phyloP scores from a whole-genome alignment of 2,329 filamentous ascomycete species.

The Stagonosporopsis chrysanthemi region DNA sequence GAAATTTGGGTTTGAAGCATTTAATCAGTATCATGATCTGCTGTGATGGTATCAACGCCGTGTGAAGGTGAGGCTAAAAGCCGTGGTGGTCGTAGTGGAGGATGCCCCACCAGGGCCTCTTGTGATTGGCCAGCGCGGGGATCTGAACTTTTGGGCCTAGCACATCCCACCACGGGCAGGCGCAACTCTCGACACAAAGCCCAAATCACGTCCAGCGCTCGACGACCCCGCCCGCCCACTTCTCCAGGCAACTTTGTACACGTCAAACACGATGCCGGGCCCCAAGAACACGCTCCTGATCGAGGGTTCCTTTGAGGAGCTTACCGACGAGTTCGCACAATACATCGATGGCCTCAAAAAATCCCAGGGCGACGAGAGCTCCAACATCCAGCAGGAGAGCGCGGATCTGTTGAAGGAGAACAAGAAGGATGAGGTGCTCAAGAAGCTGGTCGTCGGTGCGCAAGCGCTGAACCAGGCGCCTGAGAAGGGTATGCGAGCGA shows the following conservation, averaged over 20 bases:
- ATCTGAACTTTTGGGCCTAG: conserved; percentile 22
- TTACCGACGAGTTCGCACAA: conserved; percentile 91
- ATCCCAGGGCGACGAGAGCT: conserved; percentile 60
- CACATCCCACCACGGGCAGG: conserved; percentile 23
- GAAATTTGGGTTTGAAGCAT: neutral
- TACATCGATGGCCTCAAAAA: conserved; percentile 87
- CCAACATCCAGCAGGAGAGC: conserved; percentile 66
- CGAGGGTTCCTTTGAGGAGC: conserved; percentile 92
- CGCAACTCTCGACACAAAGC: conserved; percentile 21
- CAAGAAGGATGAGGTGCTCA: conserved; percentile 83
- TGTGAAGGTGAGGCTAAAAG: neutral
- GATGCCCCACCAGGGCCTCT: neutral
- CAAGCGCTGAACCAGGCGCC: conserved; percentile 80
- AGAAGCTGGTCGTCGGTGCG: conserved; percentile 86
- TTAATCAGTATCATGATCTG: neutral
- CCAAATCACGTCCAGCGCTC: conserved; percentile 22
- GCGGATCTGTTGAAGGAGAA: conserved; percentile 71
- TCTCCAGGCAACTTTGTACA: conserved; percentile 32
- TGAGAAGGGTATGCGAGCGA: conserved; percentile 72
- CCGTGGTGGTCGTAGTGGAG: neutral
- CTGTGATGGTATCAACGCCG: no score
- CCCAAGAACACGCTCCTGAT: conserved; percentile 72
- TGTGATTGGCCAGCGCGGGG: conserved; percentile 13
- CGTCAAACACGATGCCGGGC: conserved; percentile 61
- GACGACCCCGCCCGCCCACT: conserved; percentile 24